Conservation (phyloP, 257 asterid genomes). For the Scutellaria baicalensis region DNA sequence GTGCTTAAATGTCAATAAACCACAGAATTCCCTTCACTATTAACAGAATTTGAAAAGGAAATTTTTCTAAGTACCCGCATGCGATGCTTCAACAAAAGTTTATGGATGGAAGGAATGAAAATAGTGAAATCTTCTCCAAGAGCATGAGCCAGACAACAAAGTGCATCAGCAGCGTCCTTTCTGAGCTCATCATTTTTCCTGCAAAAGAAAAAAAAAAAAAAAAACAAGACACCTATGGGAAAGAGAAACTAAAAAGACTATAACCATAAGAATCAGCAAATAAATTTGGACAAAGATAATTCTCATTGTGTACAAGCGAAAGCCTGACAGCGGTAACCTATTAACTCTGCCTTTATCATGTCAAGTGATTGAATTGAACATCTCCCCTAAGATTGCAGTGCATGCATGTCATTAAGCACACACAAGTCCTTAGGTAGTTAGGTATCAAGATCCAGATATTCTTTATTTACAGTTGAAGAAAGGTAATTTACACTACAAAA, state of each 20-base stretch:
- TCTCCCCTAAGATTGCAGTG: background rate
- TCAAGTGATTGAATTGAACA: background rate
- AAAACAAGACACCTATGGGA: background rate
- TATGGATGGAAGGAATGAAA: constrained; percentile 84
- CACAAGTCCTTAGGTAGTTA: no score
- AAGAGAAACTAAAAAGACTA: background rate
- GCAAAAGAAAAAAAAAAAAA: no score
- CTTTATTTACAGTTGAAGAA: background rate
- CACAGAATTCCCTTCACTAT: constrained; percentile 2
- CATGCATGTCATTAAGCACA: background rate
- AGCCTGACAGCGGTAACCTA: background rate
- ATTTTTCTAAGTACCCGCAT: constrained; percentile 46
- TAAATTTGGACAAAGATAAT: background rate
- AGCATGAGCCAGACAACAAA: constrained; percentile 91
- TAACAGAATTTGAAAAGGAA: background rate
- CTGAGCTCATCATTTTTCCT: constrained; percentile 88
- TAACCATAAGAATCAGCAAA: constrained; percentile 10
- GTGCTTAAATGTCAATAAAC: background rate
- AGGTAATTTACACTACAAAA: background rate
- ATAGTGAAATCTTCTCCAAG: constrained; percentile 96
- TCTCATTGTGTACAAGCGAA: background rate
- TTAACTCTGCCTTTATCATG: background rate
- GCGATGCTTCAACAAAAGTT: constrained; percentile 80
- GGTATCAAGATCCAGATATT: background rate
- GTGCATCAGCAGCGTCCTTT: constrained; percentile 90